phyloP scores from a whole-genome alignment of 306 rosid species.

The Mucuna pruriens region DNA sequence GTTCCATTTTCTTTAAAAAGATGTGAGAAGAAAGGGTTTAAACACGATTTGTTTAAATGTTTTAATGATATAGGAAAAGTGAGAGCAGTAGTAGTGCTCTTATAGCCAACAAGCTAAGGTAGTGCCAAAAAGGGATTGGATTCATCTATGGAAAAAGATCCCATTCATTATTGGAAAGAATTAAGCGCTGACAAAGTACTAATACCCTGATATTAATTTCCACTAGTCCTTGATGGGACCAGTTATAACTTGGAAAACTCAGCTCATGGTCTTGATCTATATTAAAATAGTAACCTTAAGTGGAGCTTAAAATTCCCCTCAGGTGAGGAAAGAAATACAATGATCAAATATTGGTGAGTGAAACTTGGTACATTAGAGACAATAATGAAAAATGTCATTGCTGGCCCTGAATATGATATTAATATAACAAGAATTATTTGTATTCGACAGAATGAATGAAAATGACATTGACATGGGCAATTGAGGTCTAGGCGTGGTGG shows the following conservation, averaged over 20 bases:
- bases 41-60: conserved; percentile 37
- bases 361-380: conserved; percentile 5
- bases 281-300: conserved; percentile 25
- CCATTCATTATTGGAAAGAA: conserved; percentile 41
- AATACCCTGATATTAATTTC: conserved; percentile 20
- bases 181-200: conserved; percentile 38
- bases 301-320: not conserved
- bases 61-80: conserved; percentile 27
- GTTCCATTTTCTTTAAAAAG: conserved; percentile 52
- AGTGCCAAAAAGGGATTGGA: conserved; percentile 47
- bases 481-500: conserved; percentile 28
- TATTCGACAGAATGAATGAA: conserved; percentile 32
- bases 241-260: conserved; percentile 37
- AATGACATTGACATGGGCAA: conserved; percentile 14
- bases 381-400: conserved; percentile 22
- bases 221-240: conserved; percentile 33
- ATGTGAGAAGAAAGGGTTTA: not conserved
- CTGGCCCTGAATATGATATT: conserved; percentile 30
- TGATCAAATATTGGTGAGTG: conserved; percentile 21
- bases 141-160: conserved; percentile 30
- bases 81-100: conserved; percentile 35
- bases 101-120: conserved; percentile 41
- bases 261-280: conserved; percentile 21
- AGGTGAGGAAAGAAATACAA: conserved; percentile 37
- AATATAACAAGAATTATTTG: conserved; percentile 8